Evolutionary conservation across 208 protist genomes (phyloP).

Genomic region (Strigomonas galati): DNA sequence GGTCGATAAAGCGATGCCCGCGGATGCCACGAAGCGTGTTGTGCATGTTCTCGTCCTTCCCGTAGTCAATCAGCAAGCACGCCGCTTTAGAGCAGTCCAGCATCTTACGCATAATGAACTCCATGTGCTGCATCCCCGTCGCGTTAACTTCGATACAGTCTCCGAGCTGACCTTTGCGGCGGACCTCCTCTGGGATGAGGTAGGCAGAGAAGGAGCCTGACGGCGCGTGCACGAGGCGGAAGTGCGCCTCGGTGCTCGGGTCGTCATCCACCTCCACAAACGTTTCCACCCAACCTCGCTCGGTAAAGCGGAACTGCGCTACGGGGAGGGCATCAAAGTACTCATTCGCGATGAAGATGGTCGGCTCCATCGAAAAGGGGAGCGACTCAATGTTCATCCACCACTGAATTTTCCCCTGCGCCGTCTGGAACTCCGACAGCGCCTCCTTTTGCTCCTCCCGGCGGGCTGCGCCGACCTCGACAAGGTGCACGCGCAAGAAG

Average conservation of each 20-base stretch:
- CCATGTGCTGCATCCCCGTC: constrained; percentile 86
- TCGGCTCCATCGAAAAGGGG: constrained; percentile 77
- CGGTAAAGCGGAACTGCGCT: constrained; percentile 89
- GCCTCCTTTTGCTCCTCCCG: constrained; percentile 83
- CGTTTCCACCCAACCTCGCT: constrained; percentile 91
- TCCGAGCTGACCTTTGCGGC: constrained; percentile 57
- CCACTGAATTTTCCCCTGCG: constrained; percentile 84
- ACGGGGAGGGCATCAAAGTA: constrained; percentile 92
- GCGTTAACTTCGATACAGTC: constrained; percentile 85
- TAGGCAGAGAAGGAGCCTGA: constrained; percentile 83
- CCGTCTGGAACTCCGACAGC: constrained; percentile 80
- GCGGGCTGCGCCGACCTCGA: constrained; percentile 82
- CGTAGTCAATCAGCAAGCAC: constrained; percentile 91
- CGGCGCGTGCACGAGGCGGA: constrained; percentile 84
- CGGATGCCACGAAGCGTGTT: constrained; percentile 88
- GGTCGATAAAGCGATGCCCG: constrained; percentile 87
- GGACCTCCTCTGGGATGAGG: constrained; percentile 83
- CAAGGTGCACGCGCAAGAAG: constrained; percentile 83
- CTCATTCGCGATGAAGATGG: constrained; percentile 88
- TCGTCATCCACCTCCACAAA: constrained; percentile 90
- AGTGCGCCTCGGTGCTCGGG: constrained; percentile 76
- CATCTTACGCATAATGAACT: constrained; percentile 86
- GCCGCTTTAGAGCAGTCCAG: constrained; percentile 76
- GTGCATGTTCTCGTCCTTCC: constrained; percentile 90
- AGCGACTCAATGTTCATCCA: constrained; percentile 84